Conservation (phyloP, 192 early-diverging fungal species). For the Coemansia umbellata region DNA sequence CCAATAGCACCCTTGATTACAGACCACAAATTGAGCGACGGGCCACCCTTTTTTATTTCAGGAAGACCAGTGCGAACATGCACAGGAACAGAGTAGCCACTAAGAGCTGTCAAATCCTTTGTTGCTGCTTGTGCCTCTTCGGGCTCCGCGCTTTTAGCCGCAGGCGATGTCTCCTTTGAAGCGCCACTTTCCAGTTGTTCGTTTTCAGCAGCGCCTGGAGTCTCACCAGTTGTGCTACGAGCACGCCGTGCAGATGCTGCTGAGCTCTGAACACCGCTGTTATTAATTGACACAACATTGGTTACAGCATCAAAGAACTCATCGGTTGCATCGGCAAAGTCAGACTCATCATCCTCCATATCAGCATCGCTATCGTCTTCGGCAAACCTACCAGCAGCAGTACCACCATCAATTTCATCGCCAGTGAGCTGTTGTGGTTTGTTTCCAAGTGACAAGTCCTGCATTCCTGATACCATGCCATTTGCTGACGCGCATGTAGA, state of each 20-base stretch:
- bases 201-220: neutral
- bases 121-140: neutral
- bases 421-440: neutral
- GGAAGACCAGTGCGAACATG: conserved; percentile 51
- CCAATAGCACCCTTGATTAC: conserved; percentile 85
- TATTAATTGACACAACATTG: conserved; percentile 20
- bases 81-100: conserved; percentile 27
- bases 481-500: conserved; percentile 15
- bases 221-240: neutral
- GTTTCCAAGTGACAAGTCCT: neutral
- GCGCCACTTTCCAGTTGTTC: neutral
- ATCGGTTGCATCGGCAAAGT: conserved; percentile 52
- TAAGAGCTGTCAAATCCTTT: conserved; percentile 35
- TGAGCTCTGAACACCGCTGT: conserved; percentile 10
- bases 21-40: conserved; percentile 79
- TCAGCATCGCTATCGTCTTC: too few relatives aligned
- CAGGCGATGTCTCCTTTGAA: neutral
- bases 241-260: neutral
- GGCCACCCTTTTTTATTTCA: conserved; percentile 46
- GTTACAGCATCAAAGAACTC: conserved; percentile 68
- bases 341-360: conserved; percentile 45
- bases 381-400: too few relatives aligned
- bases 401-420: too few relatives aligned
- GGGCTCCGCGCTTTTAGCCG: neutral
- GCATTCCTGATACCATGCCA: conserved; percentile 4